Conservation (phyloP, 2,329 filamentous ascomycete genomes). For the Apiospora marii region DNA sequence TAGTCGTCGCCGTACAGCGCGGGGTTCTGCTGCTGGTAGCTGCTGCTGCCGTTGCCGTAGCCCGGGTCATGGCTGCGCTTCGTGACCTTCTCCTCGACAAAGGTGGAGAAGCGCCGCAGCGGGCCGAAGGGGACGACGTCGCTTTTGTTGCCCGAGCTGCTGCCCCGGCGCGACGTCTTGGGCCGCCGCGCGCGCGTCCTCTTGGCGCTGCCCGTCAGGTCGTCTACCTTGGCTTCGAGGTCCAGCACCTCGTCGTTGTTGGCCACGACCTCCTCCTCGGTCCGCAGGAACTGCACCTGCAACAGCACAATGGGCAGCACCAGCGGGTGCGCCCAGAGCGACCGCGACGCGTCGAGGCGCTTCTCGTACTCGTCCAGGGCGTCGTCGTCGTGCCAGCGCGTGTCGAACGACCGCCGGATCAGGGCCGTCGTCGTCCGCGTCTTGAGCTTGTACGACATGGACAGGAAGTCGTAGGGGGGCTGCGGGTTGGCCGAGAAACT, state of each 20-base stretch:
- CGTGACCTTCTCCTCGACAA: slow-evolving; percentile 38
- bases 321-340: slow-evolving; percentile 55
- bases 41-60: not conserved
- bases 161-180: slow-evolving; percentile 29
- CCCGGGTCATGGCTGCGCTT: slow-evolving; percentile 4
- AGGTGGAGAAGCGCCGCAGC: slow-evolving; percentile 38
- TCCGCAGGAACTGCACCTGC: slow-evolving; percentile 54
- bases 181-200: slow-evolving; percentile 37
- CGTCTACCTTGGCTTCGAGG: slow-evolving; percentile 52
- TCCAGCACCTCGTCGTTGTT: slow-evolving; percentile 52
- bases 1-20: slow-evolving; percentile 40
- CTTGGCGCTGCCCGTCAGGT: slow-evolving; percentile 46
- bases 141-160: not conserved
- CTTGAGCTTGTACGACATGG: slow-evolving; percentile 53
- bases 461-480: slow-evolving; percentile 56
- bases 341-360: slow-evolving; percentile 52
- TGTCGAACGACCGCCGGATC: slow-evolving; percentile 53
- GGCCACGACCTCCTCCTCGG: slow-evolving; percentile 52
- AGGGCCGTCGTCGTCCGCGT: slow-evolving; percentile 50
- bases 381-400: slow-evolving; percentile 49
- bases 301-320: slow-evolving; percentile 55
- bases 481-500: slow-evolving; percentile 54
- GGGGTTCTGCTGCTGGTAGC: not conserved
- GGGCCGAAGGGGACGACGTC: slow-evolving; percentile 33
- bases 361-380: slow-evolving; percentile 55